Conservation (phyloP, 768 basidiomycete genomes). For the Leccinum uliginosum region DNA sequence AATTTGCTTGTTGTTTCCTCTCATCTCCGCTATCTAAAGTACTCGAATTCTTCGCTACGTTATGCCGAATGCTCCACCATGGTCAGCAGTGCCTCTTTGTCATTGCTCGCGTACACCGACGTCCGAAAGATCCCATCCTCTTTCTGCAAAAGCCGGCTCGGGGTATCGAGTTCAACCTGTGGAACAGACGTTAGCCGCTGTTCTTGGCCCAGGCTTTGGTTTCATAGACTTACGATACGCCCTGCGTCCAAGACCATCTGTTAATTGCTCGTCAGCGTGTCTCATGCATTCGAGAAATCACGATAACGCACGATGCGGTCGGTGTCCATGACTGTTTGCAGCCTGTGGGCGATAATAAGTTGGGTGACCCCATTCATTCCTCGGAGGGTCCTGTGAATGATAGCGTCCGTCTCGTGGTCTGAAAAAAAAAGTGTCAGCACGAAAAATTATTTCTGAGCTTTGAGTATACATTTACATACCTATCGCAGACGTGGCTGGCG, state of each 20-base stretch:
- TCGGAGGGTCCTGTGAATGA: conserved; percentile 7
- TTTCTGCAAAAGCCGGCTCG: conserved; percentile 1
- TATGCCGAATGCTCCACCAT: conserved; percentile 3
- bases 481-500: conserved; percentile 10
- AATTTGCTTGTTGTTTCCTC: conserved; percentile 1
- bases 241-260: conserved; percentile 12
- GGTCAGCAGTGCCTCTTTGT: conserved; percentile 1
- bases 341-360: conserved; percentile 9
- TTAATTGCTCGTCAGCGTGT: background rate
- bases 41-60: conserved; percentile 5
- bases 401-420: conserved; percentile 8
- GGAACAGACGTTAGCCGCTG: background rate
- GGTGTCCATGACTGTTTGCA: conserved; percentile 8
- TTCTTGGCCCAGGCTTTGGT: background rate
- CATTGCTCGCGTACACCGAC: conserved; percentile 5
- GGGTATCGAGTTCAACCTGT: conserved; percentile 7
- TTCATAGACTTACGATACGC: background rate
- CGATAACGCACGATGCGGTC: conserved; percentile 5
- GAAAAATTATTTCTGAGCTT: no score
- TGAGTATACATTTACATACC: background rate
- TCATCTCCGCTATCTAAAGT: conserved; percentile 4
- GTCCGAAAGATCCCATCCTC: background rate
- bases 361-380: conserved; percentile 5
- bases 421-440: background rate
- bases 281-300: background rate